A percentile compares a stretch with the other conserved stretches of the same genome.
Evolutionary conservation across 2,329 filamentous ascomycete genomes (phyloP).

Genomic region (Piedraia hortae): DNA sequence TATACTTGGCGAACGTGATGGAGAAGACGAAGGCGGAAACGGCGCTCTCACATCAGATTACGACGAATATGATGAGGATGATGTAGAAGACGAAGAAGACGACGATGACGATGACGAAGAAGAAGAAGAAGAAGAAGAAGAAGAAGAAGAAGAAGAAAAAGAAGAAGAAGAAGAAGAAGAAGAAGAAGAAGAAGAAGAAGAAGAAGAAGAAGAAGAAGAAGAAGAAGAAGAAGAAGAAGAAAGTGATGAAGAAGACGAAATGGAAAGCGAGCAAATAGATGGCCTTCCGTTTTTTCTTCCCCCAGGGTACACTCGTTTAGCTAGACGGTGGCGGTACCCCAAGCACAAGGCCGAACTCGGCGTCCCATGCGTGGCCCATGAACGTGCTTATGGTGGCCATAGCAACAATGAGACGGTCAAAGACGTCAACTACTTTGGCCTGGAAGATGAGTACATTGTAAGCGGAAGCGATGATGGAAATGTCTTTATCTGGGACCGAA

Average conservation of each 20-base stretch:
- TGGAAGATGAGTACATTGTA: constrained; percentile 40
- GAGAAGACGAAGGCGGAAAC: no score
- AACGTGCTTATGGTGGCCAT: constrained; percentile 31
- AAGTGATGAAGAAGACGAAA: constrained; percentile 2
- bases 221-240: constrained; percentile 2
- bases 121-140: no score
- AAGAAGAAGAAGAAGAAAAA: no score
- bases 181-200: constrained; percentile 3
- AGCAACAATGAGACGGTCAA: constrained; percentile 42
- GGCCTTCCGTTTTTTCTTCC: neutral
- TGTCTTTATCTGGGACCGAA: constrained; percentile 41
- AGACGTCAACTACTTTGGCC: constrained; percentile 39
- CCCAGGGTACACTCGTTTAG: no score
- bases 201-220: constrained; percentile 2
- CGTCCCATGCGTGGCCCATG: constrained; percentile 28
- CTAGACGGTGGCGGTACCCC: constrained; percentile 16
- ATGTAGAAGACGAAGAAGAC: no score
- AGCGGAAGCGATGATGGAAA: constrained; percentile 38
- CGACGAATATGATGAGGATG: no score
- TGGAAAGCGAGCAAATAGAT: constrained; percentile 1
- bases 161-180: constrained; percentile 5
- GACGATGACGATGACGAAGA: no score
- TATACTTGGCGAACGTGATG: no score
- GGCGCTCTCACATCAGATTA: no score
- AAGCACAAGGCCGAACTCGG: constrained; percentile 26